Evolutionary conservation across 2,329 filamentous ascomycete genomes (phyloP), one percentile per base, ranked within the genome.

Genomic region (Calonectria hawksworthii): DNA sequence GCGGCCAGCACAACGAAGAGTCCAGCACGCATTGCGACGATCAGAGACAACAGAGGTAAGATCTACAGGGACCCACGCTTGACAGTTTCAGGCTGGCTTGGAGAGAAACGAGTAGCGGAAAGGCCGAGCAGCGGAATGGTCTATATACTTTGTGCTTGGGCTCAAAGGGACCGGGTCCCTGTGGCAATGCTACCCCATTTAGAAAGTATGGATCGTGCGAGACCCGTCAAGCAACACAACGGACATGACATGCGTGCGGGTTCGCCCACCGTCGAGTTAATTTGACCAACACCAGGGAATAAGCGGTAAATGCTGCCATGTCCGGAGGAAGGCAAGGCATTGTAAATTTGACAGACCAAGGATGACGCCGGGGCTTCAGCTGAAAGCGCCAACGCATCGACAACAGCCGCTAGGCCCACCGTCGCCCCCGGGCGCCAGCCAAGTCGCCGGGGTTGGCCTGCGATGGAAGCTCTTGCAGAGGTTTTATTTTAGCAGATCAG

Each of bases 1-100:
- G 77, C 78, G 18, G 77, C 79, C 68, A 81, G 51, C 59, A 81
- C 41, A 13, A 77, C 66, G 54, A 81, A 32, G 59, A 75, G 70
- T 64, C 64, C 64, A 38, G 70, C 78, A 74, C 78, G 79, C 79
- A 81, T 81, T 50, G 32, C 74, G 64, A 67, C 47, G 41, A 41
- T 76, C 56, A 70, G 30, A 63, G 59, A 63, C 66, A 38, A 54
- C 47, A 11, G 52, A 52, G 16, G 14, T 26, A 61, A 70, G 54
- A 76, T 54, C 16, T 59, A 71, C 68, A 77, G 26, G 72, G 77
- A 71, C 64, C 50, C 41, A 68, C 44, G 73, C 64, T 73, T 72
- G 67, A 72, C 66, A 70, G 41, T 52, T 68, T 34, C 28, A 52
- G 36, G 52, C 66, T 75, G 73, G 64, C 50, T 68, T 75, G 52